Evolutionary conservation across 352 stramenopile genomes (phyloP).

Genomic region (Pythium biforme): DNA sequence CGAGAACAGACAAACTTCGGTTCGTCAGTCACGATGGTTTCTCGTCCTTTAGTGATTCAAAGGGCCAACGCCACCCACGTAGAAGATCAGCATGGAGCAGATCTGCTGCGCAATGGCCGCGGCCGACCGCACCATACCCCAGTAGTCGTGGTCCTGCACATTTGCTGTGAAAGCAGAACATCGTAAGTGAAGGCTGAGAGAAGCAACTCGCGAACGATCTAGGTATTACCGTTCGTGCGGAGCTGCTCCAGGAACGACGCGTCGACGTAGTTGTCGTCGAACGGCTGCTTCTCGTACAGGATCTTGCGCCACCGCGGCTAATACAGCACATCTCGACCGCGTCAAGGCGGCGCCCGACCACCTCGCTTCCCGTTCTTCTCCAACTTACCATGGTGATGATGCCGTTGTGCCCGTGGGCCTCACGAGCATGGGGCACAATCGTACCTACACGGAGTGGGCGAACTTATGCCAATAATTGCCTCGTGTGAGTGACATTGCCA

Average conservation of each 20-base stretch:
- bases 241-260: slow-evolving; percentile 89
- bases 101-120: slow-evolving; percentile 89
- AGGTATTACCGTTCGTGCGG: slow-evolving; percentile 80
- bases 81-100: slow-evolving; percentile 86
- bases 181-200: not conserved
- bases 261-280: slow-evolving; percentile 90
- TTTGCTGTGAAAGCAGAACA: slow-evolving; percentile 45
- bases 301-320: slow-evolving; percentile 78
- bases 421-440: not conserved
- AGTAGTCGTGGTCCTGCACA: slow-evolving; percentile 81
- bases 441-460: not conserved
- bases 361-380: too few relatives aligned
- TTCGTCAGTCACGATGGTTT: too few relatives aligned
- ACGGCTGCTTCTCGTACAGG: slow-evolving; percentile 85
- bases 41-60: too few relatives aligned
- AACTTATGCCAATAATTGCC: slow-evolving; percentile 10
- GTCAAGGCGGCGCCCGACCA: not conserved
- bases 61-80: too few relatives aligned
- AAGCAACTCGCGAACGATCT: not conserved
- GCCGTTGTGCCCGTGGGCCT: not conserved
- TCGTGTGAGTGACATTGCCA: slow-evolving; percentile 2
- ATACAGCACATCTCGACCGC: not conserved
- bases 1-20: not conserved
- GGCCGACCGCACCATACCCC: slow-evolving; percentile 79
- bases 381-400: slow-evolving; percentile 16